Conservation (phyloP, 306 rosid species). For the Pyrus pyrifolia region DNA sequence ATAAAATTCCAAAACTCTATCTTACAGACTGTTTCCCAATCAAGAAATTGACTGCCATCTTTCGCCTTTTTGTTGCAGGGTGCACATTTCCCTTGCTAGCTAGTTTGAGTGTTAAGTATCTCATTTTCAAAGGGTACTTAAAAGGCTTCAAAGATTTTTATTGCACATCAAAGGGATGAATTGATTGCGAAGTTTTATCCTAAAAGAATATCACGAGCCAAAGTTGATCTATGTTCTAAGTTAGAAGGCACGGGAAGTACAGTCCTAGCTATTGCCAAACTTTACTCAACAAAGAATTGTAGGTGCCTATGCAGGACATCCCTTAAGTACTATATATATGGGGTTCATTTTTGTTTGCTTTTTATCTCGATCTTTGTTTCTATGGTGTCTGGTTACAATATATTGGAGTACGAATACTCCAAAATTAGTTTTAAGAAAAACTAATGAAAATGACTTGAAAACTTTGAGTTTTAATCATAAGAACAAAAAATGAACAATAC, state of each 20-base stretch:
- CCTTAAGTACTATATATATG: background rate
- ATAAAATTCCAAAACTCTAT: background rate
- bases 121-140: background rate
- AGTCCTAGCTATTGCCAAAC: no score
- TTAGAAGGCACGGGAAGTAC: background rate
- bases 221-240: background rate
- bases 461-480: no score
- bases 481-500: no score
- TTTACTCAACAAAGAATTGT: no score
- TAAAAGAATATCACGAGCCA: background rate
- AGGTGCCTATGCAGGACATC: background rate
- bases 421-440: no score
- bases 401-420: no score
- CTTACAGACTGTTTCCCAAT: background rate
- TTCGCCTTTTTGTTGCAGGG: background rate
- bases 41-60: background rate
- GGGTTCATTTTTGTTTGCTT: no score
- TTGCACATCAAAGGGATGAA: background rate
- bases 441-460: no score
- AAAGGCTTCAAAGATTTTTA: background rate
- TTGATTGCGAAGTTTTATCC: background rate
- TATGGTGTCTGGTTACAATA: no score
- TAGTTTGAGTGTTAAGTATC: background rate
- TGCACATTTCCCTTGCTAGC: background rate
- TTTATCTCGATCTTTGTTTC: no score